Evolutionary conservation across 306 rosid species (phyloP), one percentile per base, ranked within the genome.

Genomic region (Nissolia schottii): DNA sequence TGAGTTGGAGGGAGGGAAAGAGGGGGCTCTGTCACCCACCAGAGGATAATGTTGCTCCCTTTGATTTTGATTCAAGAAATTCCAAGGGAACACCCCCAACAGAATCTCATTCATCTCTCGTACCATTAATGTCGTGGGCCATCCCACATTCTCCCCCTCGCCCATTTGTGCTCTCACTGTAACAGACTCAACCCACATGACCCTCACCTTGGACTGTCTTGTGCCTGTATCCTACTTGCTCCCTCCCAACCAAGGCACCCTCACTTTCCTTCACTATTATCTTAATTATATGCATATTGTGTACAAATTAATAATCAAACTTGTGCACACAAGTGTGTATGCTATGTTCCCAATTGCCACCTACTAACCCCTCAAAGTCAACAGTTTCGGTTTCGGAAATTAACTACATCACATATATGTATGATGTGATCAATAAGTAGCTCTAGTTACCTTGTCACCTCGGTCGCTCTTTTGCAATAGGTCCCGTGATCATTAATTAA

Each of bases 11-110:
- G 45, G 18, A 5, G 20, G 15, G n/a, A 18, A 23, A 5, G 20
- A 7, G 3, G 25, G 63, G 62, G 59, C 22, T 57, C 24, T 60
- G 58, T 50, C 64, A 48, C 31, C 48, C 64, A 48, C 31, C 48
- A 27, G 25, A 53, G 61, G 61, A 60, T 45, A 51, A 43, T 55
- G 68, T n/a, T n/a, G n/a, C n/a, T n/a, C 46, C 56, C 50, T 56
- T 64, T 74, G 77, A 75, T 16, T 75, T 84, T n/a, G n/a, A n/a
- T n/a, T 58, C 58, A 67, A 64, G 77, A 60, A 76, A 74, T 49
- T 74, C 83, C 83, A 83, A 80, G 87, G 90, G 88, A 88, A 79
- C 94, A 85, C 67, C 85, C 84, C 83, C 90, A 86, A 80, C 87
- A 83, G 90, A 91, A 91, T 86, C 88, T 84, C 81, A 73, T 74